Evolutionary conservation across 2,329 filamentous ascomycete species (phyloP).

Genomic region (Aspergillus amoenus): DNA sequence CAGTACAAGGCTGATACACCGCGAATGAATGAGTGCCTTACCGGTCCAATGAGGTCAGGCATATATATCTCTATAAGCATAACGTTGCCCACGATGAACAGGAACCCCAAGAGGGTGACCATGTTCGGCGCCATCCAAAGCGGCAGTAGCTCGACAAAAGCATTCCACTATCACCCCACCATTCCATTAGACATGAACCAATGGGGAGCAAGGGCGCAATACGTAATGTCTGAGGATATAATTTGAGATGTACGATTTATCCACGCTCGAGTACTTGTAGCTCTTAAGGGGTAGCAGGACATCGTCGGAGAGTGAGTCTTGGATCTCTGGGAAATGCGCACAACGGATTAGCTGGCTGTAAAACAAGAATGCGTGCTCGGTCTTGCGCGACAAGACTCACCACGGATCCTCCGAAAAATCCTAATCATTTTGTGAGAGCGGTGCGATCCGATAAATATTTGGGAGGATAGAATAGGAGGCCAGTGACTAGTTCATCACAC

Average conservation of each 20-base stretch:
- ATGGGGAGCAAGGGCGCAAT: slow-evolving; percentile 40
- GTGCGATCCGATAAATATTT: neutral
- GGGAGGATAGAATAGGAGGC: neutral
- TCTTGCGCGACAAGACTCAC: slow-evolving; percentile 21
- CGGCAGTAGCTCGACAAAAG: slow-evolving; percentile 84
- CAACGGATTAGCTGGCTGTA: slow-evolving; percentile 5
- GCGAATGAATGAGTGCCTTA: slow-evolving; percentile 46
- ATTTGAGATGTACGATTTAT: slow-evolving; percentile 89
- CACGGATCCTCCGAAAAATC: slow-evolving; percentile 37
- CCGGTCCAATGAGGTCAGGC: slow-evolving; percentile 86
- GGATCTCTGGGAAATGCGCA: slow-evolving; percentile 30
- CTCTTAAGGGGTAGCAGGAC: slow-evolving; percentile 85
- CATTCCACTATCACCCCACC: slow-evolving; percentile 77
- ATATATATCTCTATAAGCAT: slow-evolving; percentile 72
- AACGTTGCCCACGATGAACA: slow-evolving; percentile 88
- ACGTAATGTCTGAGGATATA: slow-evolving; percentile 96
- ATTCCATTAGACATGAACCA: slow-evolving; percentile 14
- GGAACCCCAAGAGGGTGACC: slow-evolving; percentile 92
- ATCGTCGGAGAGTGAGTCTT: slow-evolving; percentile 76
- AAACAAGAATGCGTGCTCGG: neutral
- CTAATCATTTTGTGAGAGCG: slow-evolving; percentile 27
- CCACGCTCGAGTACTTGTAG: slow-evolving; percentile 97
- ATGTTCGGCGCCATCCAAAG: slow-evolving; percentile 98
- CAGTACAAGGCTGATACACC: slow-evolving; percentile 8
- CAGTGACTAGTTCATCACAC: slow-evolving; percentile 4